These are phyloP conservation scores for Coemansia sp. DNA, from an alignment of 192 early-diverging fungal genomes.

Conservation along the genomic window DNA sequence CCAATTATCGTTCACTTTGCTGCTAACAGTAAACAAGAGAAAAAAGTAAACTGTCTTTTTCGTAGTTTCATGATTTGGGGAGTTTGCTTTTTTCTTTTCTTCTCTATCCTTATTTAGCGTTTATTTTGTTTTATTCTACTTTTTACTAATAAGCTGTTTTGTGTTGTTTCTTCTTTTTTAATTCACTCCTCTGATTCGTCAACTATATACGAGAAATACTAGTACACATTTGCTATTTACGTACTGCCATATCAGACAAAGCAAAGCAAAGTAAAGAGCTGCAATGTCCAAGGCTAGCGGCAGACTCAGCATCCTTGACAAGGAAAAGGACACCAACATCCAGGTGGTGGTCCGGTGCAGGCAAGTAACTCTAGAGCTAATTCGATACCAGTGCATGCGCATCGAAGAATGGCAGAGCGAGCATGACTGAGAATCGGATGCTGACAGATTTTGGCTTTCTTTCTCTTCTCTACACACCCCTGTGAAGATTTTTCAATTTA, in stretches of 20 bases:
- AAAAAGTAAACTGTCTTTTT: not conserved
- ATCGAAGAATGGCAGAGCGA: too few species aligned
- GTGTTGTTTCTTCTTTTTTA: not conserved
- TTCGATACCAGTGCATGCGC: too few species aligned
- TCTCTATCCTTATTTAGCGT: slow-evolving; percentile 8
- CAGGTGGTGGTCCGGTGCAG: slow-evolving; percentile 79
- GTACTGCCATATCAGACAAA: too few species aligned
- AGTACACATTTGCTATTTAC: not conserved
- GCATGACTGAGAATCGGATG: too few species aligned
- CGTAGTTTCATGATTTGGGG: not conserved
- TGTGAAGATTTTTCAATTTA: not conserved
- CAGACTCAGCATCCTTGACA: slow-evolving; percentile 11
- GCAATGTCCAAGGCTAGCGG: slow-evolving; percentile 10
- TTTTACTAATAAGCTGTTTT: not conserved
- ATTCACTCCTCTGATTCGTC: not conserved
- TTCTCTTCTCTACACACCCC: too few species aligned
- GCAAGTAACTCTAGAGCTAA: slow-evolving; percentile 38
- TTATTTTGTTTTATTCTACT: not conserved
- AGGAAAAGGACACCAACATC: slow-evolving; percentile 73
- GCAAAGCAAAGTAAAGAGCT: not conserved
- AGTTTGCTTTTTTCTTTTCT: slow-evolving; percentile 9
- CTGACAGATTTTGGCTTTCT: too few species aligned
- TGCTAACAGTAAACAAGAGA: not conserved
- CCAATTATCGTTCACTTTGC: too few species aligned
- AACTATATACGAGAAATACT: not conserved